phyloP scores from a whole-genome alignment of 768 basidiomycete species.

The Glaciozyma martinii region DNA sequence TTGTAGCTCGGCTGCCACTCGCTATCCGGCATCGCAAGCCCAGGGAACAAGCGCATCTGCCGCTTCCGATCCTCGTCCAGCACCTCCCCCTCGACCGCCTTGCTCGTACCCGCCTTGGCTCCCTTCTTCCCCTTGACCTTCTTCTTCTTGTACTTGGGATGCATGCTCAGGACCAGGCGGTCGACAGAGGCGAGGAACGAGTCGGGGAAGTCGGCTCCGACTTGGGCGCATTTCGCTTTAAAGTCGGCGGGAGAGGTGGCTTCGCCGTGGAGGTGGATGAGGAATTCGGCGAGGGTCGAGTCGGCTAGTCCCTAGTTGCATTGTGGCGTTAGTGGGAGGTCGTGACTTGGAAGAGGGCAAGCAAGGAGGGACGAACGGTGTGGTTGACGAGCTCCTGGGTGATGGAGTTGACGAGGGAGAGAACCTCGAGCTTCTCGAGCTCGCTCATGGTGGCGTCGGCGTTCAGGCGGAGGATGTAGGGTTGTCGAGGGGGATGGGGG shows the following conservation, averaged over 20 bases:
- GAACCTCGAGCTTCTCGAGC: conserved; percentile 4
- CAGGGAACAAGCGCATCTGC: conserved; percentile 78
- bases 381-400: conserved; percentile 89
- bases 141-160: conserved; percentile 79
- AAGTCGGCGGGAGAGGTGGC: conserved; percentile 48
- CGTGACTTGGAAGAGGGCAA: not conserved
- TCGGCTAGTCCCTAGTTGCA: conserved; percentile 43
- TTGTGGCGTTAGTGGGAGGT: not conserved
- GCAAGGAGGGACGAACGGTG: conserved; percentile 36
- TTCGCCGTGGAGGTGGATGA: conserved; percentile 71
- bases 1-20: conserved; percentile 49
- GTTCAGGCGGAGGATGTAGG: not conserved
- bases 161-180: conserved; percentile 84
- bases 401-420: conserved; percentile 38
- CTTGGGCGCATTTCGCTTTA: conserved; percentile 65
- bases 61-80: conserved; percentile 58
- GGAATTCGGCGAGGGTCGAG: conserved; percentile 89
- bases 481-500: too few species aligned
- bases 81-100: conserved; percentile 35
- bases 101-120: conserved; percentile 33
- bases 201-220: conserved; percentile 73
- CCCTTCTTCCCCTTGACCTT: conserved; percentile 43
- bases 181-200: conserved; percentile 88
- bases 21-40: conserved; percentile 70
- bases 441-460: not conserved